Evolutionary conservation across 2,329 filamentous ascomycete genomes (phyloP), one percentile per base, ranked within the genome.

Genomic region (Pseudocercospora macadamiae): DNA sequence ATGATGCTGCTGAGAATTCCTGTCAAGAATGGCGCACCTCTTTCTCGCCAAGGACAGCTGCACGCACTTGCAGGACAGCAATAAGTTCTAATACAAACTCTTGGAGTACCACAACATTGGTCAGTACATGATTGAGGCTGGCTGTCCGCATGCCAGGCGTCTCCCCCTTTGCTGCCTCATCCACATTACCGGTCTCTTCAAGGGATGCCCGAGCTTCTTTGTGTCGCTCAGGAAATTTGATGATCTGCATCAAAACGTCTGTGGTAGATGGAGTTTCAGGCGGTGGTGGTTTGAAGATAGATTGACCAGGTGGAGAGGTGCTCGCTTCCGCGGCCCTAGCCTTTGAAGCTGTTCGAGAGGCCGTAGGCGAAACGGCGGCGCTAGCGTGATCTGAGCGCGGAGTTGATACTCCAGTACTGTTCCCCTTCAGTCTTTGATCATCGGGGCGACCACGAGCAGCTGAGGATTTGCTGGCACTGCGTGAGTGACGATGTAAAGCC

Each of bases 21-120:
- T n/a, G n/a, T n/a, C n/a, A 49, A 4, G n/a, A n/a, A 32, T 49
- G 26, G 2, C 16, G 45, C n/a, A 82, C 74, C 63, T 82, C 80
- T 42, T 49, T 55, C 37, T 74, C 74, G 45, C 70, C 70, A 3
- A 81, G 76, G 42, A 82, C 70, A 53, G 77, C 78, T 4, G 79
- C 79, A 30, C 80, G 69, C 1, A 80, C 74, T 63, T 81, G 79
- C 68, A 82, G 65, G 54, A 81, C 69, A 4, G 79, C 79, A 9
- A 78, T 74, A 10, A 82, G 58, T 67, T 82, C 80, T 49, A 81
- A 66, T 18, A 80, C 72, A 62, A 82, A 82, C 60, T 81, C 77
- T 64, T 82, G 80, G 63, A 82, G 60, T 8, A 82, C 73, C 4
- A 81, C 77, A 37, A 79, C 75, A 60, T 82, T 82, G 8, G 79